Conservation (phyloP, 2,329 filamentous ascomycete species). For the Pestalotiopsis sp. region DNA sequence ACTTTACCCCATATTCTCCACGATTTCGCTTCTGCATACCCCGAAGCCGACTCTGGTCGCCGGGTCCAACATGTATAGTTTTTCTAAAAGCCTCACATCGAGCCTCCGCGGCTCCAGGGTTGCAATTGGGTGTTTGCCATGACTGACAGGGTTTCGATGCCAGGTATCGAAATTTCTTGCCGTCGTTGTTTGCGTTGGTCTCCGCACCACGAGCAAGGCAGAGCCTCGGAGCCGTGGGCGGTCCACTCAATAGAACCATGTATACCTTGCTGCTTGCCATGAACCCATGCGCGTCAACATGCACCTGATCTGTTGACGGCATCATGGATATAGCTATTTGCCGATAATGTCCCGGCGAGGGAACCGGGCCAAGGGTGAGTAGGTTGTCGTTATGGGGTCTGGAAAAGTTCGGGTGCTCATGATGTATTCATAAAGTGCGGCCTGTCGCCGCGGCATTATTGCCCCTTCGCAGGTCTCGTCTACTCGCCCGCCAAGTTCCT, state of each 20-base stretch:
- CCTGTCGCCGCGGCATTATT: not conserved
- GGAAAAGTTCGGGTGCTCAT: not conserved
- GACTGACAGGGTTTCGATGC: not conserved
- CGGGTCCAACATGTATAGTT: not conserved
- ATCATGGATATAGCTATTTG: not conserved
- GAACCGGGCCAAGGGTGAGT: not conserved
- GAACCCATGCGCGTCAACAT: not conserved
- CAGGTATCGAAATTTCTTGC: not conserved
- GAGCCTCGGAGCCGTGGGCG: not conserved
- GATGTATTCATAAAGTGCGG: not conserved
- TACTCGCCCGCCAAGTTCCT: not conserved
- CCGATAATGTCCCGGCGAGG: not conserved
- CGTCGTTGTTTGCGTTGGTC: not conserved
- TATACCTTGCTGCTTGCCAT: not conserved
- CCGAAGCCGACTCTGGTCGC: not conserved
- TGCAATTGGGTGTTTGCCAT: not conserved
- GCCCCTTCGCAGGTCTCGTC: not conserved
- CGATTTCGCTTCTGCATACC: not conserved
- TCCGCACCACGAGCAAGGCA: not conserved
- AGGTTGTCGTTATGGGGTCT: not conserved
- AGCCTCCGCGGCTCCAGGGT: not conserved
- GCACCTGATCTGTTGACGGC: not conserved
- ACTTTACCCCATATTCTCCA: not conserved
- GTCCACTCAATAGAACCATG: not conserved
- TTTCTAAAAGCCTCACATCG: not conserved